A percentile compares a stretch with the other conserved stretches of the same genome.
Evolutionary conservation across 768 basidiomycete genomes (phyloP).

Genomic region (Rhodotorula toruloides): DNA sequence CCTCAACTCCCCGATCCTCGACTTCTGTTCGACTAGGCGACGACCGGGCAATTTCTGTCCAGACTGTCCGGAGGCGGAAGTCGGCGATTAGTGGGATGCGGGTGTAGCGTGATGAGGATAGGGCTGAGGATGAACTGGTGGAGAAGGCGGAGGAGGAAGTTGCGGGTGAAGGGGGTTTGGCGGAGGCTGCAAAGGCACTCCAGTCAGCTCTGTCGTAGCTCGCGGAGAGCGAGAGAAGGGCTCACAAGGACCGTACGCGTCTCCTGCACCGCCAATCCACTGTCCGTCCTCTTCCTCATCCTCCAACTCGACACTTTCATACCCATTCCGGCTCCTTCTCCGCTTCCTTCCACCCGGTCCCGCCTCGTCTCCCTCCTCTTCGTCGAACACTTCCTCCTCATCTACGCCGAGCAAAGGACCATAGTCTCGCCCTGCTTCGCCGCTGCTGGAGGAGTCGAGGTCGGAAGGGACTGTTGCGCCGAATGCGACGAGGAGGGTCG

Average conservation of each 20-base stretch:
- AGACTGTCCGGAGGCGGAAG: background rate
- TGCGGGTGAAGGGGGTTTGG: background rate
- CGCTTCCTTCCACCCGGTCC: too few relatives aligned
- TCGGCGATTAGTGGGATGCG: background rate
- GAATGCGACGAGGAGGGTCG: constrained; percentile 10
- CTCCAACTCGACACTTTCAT: background rate
- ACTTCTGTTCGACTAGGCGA: background rate
- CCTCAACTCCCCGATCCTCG: background rate
- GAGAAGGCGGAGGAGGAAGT: background rate
- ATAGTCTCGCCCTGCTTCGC: constrained; percentile 15
- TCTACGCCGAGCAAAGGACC: constrained; percentile 3
- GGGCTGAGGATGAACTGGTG: background rate
- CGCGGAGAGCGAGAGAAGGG: background rate
- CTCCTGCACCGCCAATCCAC: background rate
- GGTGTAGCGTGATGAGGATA: background rate
- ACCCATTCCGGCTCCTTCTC: too few relatives aligned
- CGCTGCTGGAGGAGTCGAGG: constrained; percentile 12
- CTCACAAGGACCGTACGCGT: background rate
- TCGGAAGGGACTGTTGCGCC: constrained; percentile 15
- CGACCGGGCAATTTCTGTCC: background rate
- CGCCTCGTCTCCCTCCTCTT: background rate
- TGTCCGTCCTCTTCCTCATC: background rate
- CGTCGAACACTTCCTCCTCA: background rate
- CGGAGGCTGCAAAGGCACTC: background rate
- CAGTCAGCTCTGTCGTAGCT: too few relatives aligned